Evolutionary conservation across 352 stramenopile species (phyloP), one percentile per base, ranked within the genome.

Genomic region (Globisporangium canariense): DNA sequence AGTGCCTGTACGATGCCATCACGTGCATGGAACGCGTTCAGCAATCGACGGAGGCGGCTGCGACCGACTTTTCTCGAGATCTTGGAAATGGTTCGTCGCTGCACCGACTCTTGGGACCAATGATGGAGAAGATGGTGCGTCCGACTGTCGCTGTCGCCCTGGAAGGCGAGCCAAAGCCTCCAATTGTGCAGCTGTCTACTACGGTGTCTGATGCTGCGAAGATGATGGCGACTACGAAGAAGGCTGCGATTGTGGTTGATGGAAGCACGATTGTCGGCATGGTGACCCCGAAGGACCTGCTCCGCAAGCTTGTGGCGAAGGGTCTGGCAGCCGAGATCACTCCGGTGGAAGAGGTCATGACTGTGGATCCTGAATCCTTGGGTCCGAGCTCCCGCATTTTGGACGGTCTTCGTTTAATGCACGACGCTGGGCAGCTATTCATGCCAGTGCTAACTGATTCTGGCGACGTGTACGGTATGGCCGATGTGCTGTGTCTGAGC

Each of bases 51-150:
- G 86, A 94, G 64, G 76, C 78, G 0, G 86, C 87, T 3, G 86
- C 88, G 28, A 85, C 69, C 3, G 85, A 96, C 59, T 91, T 95
- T 52, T 93, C 83, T 20, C 79, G 85, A 13, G 86, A 95, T 62
- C 69, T 93, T 20, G 84, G 81, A 36, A 79, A 74, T 5, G 77
- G 75, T 16, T 90, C 87, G 32, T 88, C 81, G 11, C 61, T 95
- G 57, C 82, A 95, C 41, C 77, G 84, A 9, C 49, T 93, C 40
- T 69, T 96, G 1, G 85, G 87, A 2, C 85, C 87, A 18, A 93
- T 93, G 84, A 94, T 95, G 80, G 86, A 95, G 64, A 91, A 93
- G 59, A 96, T 96, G 86, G 84, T 92, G 51, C 83, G 86, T 7
- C 88, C 88, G 38, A 96, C 88, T 0, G 86, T 96, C 18, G 79